Evolutionary conservation across 768 basidiomycete genomes (phyloP).

Genomic region (Tephrocybe sp.): DNA sequence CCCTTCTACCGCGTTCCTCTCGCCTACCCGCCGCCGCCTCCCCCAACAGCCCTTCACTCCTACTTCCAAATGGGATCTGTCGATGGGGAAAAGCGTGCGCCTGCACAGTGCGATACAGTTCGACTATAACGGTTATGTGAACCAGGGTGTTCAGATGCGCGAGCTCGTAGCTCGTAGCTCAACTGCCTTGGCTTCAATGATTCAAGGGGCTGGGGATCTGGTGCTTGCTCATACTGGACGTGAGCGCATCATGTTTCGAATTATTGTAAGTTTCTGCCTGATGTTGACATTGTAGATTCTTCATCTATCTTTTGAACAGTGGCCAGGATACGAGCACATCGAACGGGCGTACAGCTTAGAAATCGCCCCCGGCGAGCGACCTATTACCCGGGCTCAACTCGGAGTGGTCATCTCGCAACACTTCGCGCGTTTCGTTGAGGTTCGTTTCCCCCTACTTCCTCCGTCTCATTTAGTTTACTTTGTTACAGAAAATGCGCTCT

Average conservation of each 20-base stretch:
- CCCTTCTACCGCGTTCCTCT: conserved; percentile 25
- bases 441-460: conserved; percentile 18
- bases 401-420: conserved; percentile 36
- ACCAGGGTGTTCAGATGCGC: conserved; percentile 47
- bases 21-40: conserved; percentile 33
- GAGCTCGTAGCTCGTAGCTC: conserved; percentile 39
- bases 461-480: background rate
- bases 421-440: conserved; percentile 40
- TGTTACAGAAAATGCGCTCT: conserved; percentile 27
- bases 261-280: conserved; percentile 30
- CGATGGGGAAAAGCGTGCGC: conserved; percentile 21
- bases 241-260: conserved; percentile 34
- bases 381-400: conserved; percentile 44
- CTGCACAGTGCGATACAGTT: conserved; percentile 35
- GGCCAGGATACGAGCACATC: conserved; percentile 49
- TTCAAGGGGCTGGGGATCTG: conserved; percentile 38
- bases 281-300: background rate
- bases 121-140: conserved; percentile 39
- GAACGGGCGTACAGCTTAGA: conserved; percentile 40
- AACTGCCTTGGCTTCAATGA: conserved; percentile 33
- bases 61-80: conserved; percentile 20
- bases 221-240: conserved; percentile 37
- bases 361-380: conserved; percentile 27
- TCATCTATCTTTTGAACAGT: conserved; percentile 26
- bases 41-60: conserved; percentile 31